Evolutionary conservation across 495 filamentous ascomycete species (phyloP).

Genomic region (Penicillium flavigenum): DNA sequence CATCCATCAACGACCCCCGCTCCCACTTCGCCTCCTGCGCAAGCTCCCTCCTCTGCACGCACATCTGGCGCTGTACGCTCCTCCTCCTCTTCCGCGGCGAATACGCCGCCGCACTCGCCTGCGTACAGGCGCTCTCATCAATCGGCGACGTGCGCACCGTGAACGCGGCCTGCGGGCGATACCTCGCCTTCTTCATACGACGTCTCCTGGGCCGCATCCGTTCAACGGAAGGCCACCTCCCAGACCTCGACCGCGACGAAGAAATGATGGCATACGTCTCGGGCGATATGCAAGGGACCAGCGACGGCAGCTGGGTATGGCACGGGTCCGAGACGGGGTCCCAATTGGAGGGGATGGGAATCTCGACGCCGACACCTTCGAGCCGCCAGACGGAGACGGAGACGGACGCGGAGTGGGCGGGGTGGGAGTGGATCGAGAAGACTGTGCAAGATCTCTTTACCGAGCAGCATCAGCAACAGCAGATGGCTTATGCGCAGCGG

Average conservation of each 20-base stretch:
- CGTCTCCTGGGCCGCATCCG: conserved; percentile 58
- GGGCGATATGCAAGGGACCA: conserved; percentile 83
- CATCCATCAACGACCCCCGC: conserved; percentile 45
- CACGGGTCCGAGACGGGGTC: conserved; percentile 58
- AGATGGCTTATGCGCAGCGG: conserved; percentile 20
- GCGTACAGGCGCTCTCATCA: conserved; percentile 66
- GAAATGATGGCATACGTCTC: conserved; percentile 88
- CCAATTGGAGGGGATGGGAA: conserved; percentile 34
- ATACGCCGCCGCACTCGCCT: conserved; percentile 68
- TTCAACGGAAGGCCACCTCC: conserved; percentile 44
- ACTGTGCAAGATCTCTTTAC: conserved; percentile 48
- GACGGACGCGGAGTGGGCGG: conserved; percentile 43
- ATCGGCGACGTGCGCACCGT: conserved; percentile 68
- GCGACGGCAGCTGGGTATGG: conserved; percentile 86
- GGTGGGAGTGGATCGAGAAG: conserved; percentile 55
- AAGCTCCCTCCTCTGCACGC: conserved; percentile 70
- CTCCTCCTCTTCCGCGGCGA: conserved; percentile 73
- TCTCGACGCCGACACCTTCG: conserved; percentile 5
- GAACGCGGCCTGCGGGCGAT: conserved; percentile 77
- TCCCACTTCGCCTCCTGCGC: conserved; percentile 53
- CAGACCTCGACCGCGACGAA: conserved; percentile 70
- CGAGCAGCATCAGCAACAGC: conserved; percentile 36
- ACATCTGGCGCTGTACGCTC: conserved; percentile 87
- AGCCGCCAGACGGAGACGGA: conserved; percentile 13
- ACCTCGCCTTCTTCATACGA: conserved; percentile 79